Conservation (phyloP, 768 basidiomycete species). For the Boletus coccyginus region DNA sequence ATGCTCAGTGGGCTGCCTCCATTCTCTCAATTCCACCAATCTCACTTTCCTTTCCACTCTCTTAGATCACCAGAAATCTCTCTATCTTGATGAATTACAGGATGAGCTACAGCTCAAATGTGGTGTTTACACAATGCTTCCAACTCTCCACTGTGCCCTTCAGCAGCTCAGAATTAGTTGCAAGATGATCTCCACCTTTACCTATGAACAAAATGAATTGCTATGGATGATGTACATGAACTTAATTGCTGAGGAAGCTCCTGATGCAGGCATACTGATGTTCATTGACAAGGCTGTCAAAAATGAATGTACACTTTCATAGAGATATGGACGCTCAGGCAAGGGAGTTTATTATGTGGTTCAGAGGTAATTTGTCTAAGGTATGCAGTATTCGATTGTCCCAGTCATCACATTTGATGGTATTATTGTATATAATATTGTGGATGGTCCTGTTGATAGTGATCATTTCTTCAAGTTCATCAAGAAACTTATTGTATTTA, state of each 20-base stretch:
- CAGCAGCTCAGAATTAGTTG: background rate
- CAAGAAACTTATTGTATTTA: no score
- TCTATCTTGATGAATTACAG: background rate
- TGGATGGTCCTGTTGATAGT: no score
- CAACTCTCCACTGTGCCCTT: background rate
- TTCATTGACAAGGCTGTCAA: no score
- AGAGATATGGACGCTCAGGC: background rate
- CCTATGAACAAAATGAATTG: slow-evolving; percentile 11
- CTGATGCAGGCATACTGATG: no score
- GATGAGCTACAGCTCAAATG: background rate
- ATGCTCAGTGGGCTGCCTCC: background rate
- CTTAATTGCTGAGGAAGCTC: no score
- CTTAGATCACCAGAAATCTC: background rate
- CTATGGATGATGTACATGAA: slow-evolving; percentile 6
- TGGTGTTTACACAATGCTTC: background rate
- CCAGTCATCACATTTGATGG: no score
- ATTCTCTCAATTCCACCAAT: background rate
- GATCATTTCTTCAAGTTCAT: no score
- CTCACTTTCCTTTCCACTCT: background rate
- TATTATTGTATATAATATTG: no score
- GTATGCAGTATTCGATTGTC: no score
- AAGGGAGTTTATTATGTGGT: no score
- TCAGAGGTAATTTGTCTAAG: no score
- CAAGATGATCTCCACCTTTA: background rate
- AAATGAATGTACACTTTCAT: slow-evolving; percentile 1